Evolutionary conservation across 352 stramenopile genomes (phyloP), one percentile per base, ranked within the genome.

Genomic region (Globisporangium yorkense): DNA sequence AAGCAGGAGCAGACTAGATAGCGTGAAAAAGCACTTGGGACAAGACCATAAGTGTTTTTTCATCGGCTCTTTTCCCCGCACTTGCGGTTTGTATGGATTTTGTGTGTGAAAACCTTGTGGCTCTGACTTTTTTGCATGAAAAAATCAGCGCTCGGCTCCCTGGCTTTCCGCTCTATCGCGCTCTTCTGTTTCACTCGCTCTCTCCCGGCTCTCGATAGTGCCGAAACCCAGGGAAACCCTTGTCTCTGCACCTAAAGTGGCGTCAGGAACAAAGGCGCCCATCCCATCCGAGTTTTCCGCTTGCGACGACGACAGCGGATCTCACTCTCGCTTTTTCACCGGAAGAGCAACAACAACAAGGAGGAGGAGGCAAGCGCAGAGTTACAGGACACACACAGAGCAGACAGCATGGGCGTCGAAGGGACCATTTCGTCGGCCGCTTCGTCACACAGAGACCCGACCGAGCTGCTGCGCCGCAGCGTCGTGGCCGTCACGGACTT

Each of bases 341-440:
- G 44, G 20, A 29, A 49, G 18, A 49, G 44, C 7, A 33, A 13
- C 44, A 33, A 13, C 44, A 24, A 5, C 18, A 49, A 12, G 9
- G n/a, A 8, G 18, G 29, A 12, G 39, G 39, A 13, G 12, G 39
- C 40, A 12, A 45, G 12, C 10, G 18, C 40, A 21, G 16, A 20
- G 5, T 8, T 10, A 46, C n/a, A 46, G 24, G 24, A 27, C 16
- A 46, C 7, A 46, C 41, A 46, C 33, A 46, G 7, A 68, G 21
- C 41, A 15, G 12, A 21, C n/a, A 68, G 27, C 10, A 70, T 70
- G 63, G 65, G 61, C 57, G 50, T 66, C 24, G 65, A 72, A n/a
- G 65, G 48, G 44, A 37, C 62, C 33, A 21, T 51, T 18, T 51
- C 58, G 41, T 20, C 53, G 27, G 29, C 43, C 27, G 53, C 53